Percentiles rank a stretch among this genome's conserved stretches.
phyloP scores from a whole-genome alignment of 345 rosid species.

The Mercurialis annua region DNA sequence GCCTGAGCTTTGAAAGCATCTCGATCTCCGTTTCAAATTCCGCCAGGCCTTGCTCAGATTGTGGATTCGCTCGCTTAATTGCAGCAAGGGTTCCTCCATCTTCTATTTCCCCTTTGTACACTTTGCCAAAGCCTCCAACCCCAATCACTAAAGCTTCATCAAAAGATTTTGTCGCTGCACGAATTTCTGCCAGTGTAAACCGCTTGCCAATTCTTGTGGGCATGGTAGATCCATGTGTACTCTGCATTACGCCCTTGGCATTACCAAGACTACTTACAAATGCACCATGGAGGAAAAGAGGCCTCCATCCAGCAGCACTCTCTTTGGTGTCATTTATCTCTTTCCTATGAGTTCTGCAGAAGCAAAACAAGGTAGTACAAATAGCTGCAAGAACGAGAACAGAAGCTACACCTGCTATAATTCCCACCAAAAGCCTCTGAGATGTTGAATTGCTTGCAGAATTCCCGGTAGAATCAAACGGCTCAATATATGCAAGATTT shows the following conservation, averaged over 20 bases:
- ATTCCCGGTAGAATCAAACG: constrained; percentile 33
- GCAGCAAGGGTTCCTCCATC: constrained; percentile 74
- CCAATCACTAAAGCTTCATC: constrained; percentile 78
- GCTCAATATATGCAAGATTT: constrained; percentile 63
- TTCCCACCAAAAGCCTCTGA: constrained; percentile 47
- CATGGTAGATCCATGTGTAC: constrained; percentile 32
- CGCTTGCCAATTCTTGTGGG: constrained; percentile 52
- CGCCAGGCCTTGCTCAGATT: constrained; percentile 81
- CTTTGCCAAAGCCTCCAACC: constrained; percentile 87
- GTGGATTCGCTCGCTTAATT: constrained; percentile 87
- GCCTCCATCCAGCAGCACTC: constrained; percentile 54
- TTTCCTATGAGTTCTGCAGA: constrained; percentile 37
- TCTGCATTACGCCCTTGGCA: constrained; percentile 52
- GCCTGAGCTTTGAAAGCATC: constrained; percentile 86
- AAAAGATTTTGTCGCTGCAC: constrained; percentile 70
- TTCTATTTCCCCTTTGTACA: constrained; percentile 73
- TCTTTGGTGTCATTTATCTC: constrained; percentile 41
- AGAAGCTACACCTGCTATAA: constrained; percentile 54
- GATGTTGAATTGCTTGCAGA: constrained; percentile 35
- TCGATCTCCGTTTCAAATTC: constrained; percentile 90
- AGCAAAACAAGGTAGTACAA: constrained; percentile 30
- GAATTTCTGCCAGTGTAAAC: constrained; percentile 70
- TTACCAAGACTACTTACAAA: constrained; percentile 40
- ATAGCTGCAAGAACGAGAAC: constrained; percentile 35
- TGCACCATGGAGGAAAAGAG: constrained; percentile 52